These are phyloP conservation scores for Acacia confusa DNA, from an alignment of 306 rosid genomes.

Conservation along the genomic window DNA sequence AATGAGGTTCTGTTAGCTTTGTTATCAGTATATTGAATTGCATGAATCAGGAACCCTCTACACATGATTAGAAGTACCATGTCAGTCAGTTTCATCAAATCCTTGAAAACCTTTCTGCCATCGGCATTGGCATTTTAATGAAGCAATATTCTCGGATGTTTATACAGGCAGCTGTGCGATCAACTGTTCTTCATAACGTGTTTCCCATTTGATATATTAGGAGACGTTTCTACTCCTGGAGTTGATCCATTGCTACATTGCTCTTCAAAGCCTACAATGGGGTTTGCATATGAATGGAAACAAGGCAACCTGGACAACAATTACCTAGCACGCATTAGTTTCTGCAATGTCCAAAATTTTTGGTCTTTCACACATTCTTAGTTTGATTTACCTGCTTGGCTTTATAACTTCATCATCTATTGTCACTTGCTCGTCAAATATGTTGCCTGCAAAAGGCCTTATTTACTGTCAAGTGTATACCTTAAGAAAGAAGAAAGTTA, in stretches of 20 bases:
- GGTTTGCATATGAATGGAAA: conserved; percentile 35
- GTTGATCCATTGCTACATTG: conserved; percentile 43
- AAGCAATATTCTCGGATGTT: conserved; percentile 21
- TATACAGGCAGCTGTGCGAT: conserved; percentile 8
- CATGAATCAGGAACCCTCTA: conserved; percentile 8
- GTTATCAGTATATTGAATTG: background rate
- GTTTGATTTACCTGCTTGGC: conserved; percentile 43
- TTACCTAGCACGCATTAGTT: conserved; percentile 16
- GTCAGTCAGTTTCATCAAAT: conserved; percentile 20
- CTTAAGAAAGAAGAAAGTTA: conserved; percentile 6
- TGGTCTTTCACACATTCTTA: background rate
- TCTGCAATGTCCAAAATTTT: background rate
- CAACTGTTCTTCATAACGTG: conserved; percentile 29
- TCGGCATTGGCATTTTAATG: conserved; percentile 2
- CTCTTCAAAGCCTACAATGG: conserved; percentile 43
- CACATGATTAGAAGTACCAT: conserved; percentile 8
- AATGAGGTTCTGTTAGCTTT: background rate
- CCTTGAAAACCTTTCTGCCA: background rate
- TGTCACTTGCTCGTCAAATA: conserved; percentile 39
- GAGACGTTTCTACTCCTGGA: conserved; percentile 32
- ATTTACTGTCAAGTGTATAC: conserved; percentile 24
- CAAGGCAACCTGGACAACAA: conserved; percentile 42
- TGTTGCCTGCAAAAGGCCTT: conserved; percentile 37
- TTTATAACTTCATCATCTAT: conserved; percentile 39
- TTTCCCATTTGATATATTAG: conserved; percentile 40